These are phyloP conservation scores for Penicillium alfredii DNA, from an alignment of 495 filamentous ascomycete genomes.

Conservation along the genomic window DNA sequence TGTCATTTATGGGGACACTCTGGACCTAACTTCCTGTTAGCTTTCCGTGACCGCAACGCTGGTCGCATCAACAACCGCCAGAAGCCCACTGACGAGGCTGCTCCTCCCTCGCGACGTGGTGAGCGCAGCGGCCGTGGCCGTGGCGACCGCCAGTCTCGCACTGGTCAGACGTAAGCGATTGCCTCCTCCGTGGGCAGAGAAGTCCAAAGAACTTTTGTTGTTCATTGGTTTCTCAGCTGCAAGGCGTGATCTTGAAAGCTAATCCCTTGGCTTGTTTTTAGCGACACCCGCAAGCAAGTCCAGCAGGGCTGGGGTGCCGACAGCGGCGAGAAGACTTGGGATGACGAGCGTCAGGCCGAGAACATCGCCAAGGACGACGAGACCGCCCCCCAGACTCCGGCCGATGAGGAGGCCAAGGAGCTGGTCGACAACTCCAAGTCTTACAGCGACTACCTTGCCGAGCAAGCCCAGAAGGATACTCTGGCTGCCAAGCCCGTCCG, in stretches of 20 bases:
- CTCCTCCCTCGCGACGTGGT: slow-evolving; percentile 44
- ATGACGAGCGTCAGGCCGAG: slow-evolving; percentile 83
- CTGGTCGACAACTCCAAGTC: slow-evolving; percentile 83
- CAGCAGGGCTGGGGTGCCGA: slow-evolving; percentile 83
- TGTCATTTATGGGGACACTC: slow-evolving; percentile 1
- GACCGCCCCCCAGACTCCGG: slow-evolving; percentile 51
- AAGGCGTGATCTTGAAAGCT: too few species aligned
- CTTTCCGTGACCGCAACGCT: slow-evolving; percentile 85
- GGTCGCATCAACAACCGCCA: slow-evolving; percentile 76
- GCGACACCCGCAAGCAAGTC: slow-evolving; percentile 90
- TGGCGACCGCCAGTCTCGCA: slow-evolving; percentile 79
- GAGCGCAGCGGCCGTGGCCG: slow-evolving; percentile 52
- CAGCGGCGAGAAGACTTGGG: slow-evolving; percentile 71
- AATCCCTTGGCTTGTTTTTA: slow-evolving; percentile 22
- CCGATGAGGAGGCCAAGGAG: slow-evolving; percentile 48
- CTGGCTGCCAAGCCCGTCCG: slow-evolving; percentile 69
- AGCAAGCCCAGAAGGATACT: slow-evolving; percentile 73
- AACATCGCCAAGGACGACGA: slow-evolving; percentile 78
- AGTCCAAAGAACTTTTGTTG: too few species aligned
- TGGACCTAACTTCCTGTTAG: slow-evolving; percentile 39
- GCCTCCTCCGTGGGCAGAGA: too few species aligned
- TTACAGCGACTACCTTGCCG: slow-evolving; percentile 79
- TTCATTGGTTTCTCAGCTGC: too few species aligned
- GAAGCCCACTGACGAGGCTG: slow-evolving; percentile 70
- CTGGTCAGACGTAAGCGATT: slow-evolving; percentile 60